Evolutionary conservation across 495 filamentous ascomycete species (phyloP).

Genomic region (Penicillium nucicola): DNA sequence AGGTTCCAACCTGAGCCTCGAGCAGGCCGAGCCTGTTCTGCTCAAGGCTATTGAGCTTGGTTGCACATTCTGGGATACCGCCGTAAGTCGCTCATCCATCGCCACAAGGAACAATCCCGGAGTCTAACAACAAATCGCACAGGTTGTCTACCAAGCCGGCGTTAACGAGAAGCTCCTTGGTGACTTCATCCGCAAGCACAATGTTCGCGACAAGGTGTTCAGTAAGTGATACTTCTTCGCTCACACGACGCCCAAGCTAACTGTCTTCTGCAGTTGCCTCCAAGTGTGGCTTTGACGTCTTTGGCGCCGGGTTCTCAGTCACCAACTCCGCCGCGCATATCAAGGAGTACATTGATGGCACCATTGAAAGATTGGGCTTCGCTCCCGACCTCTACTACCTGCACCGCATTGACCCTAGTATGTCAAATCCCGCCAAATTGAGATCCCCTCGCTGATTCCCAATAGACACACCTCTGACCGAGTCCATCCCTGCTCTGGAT

Average conservation of each 20-base stretch:
- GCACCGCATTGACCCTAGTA: constrained; percentile 42
- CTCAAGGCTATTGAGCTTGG: constrained; percentile 49
- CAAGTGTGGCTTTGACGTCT: constrained; percentile 42
- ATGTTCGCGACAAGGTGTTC: constrained; percentile 47
- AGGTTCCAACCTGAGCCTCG: constrained; percentile 38
- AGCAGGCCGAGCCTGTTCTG: constrained; percentile 49
- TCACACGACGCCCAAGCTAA: too few relatives aligned
- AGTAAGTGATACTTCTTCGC: too few relatives aligned
- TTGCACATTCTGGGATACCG: constrained; percentile 54
- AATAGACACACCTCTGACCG: constrained; percentile 45
- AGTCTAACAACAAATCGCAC: neutral
- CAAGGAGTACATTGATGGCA: constrained; percentile 50
- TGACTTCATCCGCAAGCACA: constrained; percentile 52
- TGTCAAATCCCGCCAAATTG: too few relatives aligned
- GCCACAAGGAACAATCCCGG: neutral
- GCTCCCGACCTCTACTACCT: constrained; percentile 44
- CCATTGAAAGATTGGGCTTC: constrained; percentile 49
- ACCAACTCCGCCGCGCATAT: constrained; percentile 50
- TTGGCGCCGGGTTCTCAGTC: constrained; percentile 24
- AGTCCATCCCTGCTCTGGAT: constrained; percentile 46
- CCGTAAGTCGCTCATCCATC: constrained; percentile 23
- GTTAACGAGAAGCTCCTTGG: constrained; percentile 51
- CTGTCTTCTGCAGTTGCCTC: constrained; percentile 36
- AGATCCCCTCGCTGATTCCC: neutral
- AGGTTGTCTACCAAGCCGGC: constrained; percentile 48